These are phyloP conservation scores for Phtheirospermum japonicum DNA, from an alignment of 257 asterid species.

Conservation along the genomic window DNA sequence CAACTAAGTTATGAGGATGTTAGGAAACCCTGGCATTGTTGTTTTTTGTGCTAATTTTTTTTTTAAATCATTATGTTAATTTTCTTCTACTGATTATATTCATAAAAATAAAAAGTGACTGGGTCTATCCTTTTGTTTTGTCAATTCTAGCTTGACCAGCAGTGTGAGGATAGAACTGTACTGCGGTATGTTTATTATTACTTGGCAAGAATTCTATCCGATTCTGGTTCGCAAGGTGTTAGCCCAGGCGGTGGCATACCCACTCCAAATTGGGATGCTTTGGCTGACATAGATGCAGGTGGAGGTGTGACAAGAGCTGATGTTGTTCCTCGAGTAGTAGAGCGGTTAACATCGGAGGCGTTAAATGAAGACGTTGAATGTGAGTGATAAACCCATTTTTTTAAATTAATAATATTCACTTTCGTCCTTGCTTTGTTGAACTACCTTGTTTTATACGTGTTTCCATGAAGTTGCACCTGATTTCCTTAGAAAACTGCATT, in stretches of 20 bases:
- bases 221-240: slow-evolving; percentile 92
- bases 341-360: slow-evolving; percentile 82
- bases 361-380: slow-evolving; percentile 88
- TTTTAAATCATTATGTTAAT: slow-evolving; percentile 14
- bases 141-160: slow-evolving; percentile 88
- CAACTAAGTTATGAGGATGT: background rate
- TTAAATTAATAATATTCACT: slow-evolving; percentile 5
- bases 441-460: slow-evolving; percentile 12
- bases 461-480: background rate
- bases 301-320: slow-evolving; percentile 99
- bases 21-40: slow-evolving; percentile 11
- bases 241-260: slow-evolving; percentile 99
- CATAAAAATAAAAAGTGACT: slow-evolving; percentile 27
- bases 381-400: slow-evolving; percentile 35
- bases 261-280: slow-evolving; percentile 99
- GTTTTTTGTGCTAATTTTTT: slow-evolving; percentile 19
- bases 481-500: slow-evolving; percentile 9
- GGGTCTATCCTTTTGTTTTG: slow-evolving; percentile 25
- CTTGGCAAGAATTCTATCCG: slow-evolving; percentile 94
- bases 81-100: slow-evolving; percentile 13
- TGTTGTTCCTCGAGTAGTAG: slow-evolving; percentile 90
- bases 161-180: slow-evolving; percentile 96
- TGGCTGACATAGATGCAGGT: slow-evolving; percentile 93
- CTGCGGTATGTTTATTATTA: slow-evolving; percentile 96
- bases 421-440: slow-evolving; percentile 27